Base-by-base conservation (phyloP, 768 basidiomycete genomes). In the Phylloporus sp. region DNA sequence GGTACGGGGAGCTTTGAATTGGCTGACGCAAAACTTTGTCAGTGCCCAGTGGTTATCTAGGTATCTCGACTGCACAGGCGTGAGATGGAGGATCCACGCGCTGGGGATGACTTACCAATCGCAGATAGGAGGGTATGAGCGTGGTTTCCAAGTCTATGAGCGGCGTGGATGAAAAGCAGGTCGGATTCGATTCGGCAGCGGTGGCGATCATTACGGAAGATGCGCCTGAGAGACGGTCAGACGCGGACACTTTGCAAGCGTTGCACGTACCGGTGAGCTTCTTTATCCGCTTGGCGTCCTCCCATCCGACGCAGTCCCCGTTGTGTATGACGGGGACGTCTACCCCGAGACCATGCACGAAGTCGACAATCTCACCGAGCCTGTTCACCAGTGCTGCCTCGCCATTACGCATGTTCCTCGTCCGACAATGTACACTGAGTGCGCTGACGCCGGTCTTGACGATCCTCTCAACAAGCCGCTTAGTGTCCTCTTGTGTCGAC, bases 151-250 rank as follows among this genome's bases (percentile, higher is more conserved):
- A 67, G 54, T 92, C 86, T 11, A 71, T 61, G 21, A 90, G 70
- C 3, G 87, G 86, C 0, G 62, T 77, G 15, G 77, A 68, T 3
- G 80, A 79, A 72, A 98, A 98, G 56, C 91, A 86, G 0, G 88
- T 83, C 0, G 92, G 90, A 65, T 98, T 99, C 5, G 84, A 69
- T 66, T 99, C 96, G 6, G 94, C 96, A 1, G 85, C 92, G 6
- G 93, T 85, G 18, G 96, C 96, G 32, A 99, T 86, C 96, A 99
- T 99, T 32, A 92, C 84, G 0, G 91, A 93, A 57, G 88, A 81
- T 10, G 90, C 91, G 4, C 84, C 86, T 86, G 18, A 21, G 29
- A 15, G 38, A 22, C 23, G 18, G 38, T 46, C 23, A 50, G 38
- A 28, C 23, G 14, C 17, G 24, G 39, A 23, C 13, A 22, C 24